Percentiles rank a stretch among this genome's conserved stretches.
phyloP scores from a whole-genome alignment of 768 basidiomycete species.

The Hygrophoropsis aurantiaca region DNA sequence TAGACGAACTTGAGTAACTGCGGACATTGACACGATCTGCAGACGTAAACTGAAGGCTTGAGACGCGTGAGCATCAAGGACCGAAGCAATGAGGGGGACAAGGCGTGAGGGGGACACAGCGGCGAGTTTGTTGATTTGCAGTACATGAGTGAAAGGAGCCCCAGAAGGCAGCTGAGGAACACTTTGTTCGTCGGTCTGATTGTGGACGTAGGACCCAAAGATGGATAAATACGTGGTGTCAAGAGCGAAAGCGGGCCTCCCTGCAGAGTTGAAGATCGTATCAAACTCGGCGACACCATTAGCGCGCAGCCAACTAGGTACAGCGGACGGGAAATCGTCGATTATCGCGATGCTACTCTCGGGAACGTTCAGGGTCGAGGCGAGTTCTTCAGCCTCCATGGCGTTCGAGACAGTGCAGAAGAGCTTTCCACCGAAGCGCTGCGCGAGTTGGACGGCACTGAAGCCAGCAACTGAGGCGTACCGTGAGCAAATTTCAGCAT shows the following conservation, averaged over 20 bases:
- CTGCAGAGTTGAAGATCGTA: slow-evolving; percentile 23
- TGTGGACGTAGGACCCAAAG: slow-evolving; percentile 24
- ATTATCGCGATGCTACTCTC: not conserved
- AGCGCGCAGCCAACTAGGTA: slow-evolving; percentile 2
- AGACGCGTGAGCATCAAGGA: slow-evolving; percentile 18
- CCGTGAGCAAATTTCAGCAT: not conserved
- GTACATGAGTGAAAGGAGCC: slow-evolving; percentile 12
- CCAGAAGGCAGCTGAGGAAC: slow-evolving; percentile 16
- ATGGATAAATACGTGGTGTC: slow-evolving; percentile 20
- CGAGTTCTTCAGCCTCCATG: slow-evolving; percentile 11
- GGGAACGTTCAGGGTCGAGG: slow-evolving; percentile 11
- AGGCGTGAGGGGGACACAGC: slow-evolving; percentile 18
- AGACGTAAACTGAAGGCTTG: slow-evolving; percentile 10
- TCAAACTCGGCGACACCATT: slow-evolving; percentile 1
- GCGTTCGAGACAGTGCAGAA: slow-evolving; percentile 19
- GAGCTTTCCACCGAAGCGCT: slow-evolving; percentile 16
- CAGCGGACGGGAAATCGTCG: not conserved
- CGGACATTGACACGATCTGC: slow-evolving; percentile 10
- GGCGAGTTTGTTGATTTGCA: slow-evolving; percentile 22
- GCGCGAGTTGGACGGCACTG: slow-evolving; percentile 24
- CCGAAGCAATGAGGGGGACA: slow-evolving; percentile 11
- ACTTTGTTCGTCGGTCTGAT: slow-evolving; percentile 12
- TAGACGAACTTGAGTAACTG: slow-evolving; percentile 4
- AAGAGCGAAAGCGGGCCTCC: slow-evolving; percentile 12
- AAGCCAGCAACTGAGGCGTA: slow-evolving; percentile 17